phyloP scores from a whole-genome alignment of 306 rosid species.

The Betula pendula region DNA sequence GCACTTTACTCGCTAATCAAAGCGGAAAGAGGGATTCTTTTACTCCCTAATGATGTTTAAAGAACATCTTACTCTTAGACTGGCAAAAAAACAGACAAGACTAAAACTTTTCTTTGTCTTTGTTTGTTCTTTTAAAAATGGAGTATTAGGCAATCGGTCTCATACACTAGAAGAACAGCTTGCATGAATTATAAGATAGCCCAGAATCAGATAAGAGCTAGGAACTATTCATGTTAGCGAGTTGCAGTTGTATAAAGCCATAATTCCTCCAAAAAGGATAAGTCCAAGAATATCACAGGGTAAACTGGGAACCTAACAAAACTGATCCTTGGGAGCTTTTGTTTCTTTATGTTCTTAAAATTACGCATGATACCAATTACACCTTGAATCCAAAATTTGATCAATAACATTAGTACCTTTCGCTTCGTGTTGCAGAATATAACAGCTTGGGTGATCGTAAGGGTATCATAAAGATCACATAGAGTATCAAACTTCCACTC shows the following conservation, averaged over 20 bases:
- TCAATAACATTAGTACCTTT: constrained; percentile 53
- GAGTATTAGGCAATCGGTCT: background rate
- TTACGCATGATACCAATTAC: background rate
- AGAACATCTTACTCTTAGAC: background rate
- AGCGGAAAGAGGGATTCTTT: background rate
- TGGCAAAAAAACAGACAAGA: background rate
- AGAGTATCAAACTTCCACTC: constrained; percentile 98
- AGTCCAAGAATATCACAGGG: background rate
- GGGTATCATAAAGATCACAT: constrained; percentile 97
- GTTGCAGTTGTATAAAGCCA: background rate
- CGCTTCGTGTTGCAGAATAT: constrained; percentile 96
- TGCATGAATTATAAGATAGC: background rate
- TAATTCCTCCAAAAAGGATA: background rate
- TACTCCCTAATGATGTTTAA: background rate
- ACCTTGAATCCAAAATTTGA: background rate
- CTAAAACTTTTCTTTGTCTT: background rate
- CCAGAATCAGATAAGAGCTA: background rate
- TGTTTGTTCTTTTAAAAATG: background rate
- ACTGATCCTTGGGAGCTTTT: background rate
- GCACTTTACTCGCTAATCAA: background rate
- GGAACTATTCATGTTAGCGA: background rate
- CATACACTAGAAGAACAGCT: background rate
- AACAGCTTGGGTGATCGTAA: constrained; percentile 96
- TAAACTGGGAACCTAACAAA: background rate
- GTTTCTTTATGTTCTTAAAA: background rate